These are phyloP conservation scores for Tricholoma flavovirens DNA, from an alignment of 768 basidiomycete species.

Conservation along the genomic window DNA sequence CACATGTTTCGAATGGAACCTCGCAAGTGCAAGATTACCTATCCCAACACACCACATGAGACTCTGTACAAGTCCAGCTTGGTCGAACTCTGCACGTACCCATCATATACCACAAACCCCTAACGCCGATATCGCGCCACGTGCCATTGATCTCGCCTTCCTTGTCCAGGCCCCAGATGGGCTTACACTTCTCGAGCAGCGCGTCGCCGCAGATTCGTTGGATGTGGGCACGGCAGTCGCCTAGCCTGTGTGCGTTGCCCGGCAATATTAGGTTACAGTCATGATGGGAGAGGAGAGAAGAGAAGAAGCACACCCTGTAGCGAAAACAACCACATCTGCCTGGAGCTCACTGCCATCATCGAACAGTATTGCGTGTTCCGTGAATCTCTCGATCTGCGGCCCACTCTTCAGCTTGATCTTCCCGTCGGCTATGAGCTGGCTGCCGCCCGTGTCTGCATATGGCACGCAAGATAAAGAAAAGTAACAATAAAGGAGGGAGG, in stretches of 20 bases:
- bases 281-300: not conserved
- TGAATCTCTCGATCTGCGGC: conserved; percentile 37
- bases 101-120: conserved; percentile 54
- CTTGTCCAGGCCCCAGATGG: conserved; percentile 55
- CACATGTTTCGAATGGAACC: conserved; percentile 57
- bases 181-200: conserved; percentile 35
- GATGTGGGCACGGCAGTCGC: conserved; percentile 34
- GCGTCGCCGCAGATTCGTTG: conserved; percentile 38
- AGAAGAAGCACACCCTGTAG: conserved; percentile 35
- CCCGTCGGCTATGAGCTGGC: conserved; percentile 52
- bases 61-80: not conserved
- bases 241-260: conserved; percentile 13
- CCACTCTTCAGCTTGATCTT: conserved; percentile 66
- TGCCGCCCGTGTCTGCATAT: conserved; percentile 43
- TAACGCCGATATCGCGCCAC: conserved; percentile 44
- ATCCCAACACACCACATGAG: not conserved
- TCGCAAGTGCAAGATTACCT: conserved; percentile 28
- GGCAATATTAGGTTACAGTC: not conserved
- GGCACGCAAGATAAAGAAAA: not conserved
- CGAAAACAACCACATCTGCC: conserved; percentile 46
- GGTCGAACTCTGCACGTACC: conserved; percentile 28
- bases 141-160: conserved; percentile 54
- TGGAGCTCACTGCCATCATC: conserved; percentile 38
- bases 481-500: not conserved
- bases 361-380: conserved; percentile 35